Evolutionary conservation across 2,329 filamentous ascomycete genomes (phyloP).

Genomic region (Colletotrichum limetticola): DNA sequence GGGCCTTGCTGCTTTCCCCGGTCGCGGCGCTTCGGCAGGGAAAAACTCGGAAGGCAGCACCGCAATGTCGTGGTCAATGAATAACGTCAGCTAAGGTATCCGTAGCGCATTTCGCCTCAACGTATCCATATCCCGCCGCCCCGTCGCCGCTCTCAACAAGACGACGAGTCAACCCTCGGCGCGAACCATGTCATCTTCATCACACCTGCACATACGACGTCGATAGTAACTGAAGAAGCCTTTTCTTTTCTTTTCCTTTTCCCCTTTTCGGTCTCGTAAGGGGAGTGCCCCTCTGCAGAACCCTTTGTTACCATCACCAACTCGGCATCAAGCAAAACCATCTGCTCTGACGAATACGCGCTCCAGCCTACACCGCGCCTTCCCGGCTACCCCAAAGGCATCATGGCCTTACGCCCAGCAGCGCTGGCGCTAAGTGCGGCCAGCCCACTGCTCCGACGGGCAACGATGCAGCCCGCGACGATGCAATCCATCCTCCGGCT

Average conservation of each 20-base stretch:
- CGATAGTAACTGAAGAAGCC: conserved; percentile 13
- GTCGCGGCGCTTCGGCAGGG: conserved; percentile 30
- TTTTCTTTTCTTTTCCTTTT: background rate
- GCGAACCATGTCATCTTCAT: conserved; percentile 27
- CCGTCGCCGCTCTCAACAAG: conserved; percentile 29
- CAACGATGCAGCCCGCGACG: conserved; percentile 27
- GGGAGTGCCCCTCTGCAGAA: background rate
- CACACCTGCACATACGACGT: conserved; percentile 9
- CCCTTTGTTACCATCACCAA: background rate
- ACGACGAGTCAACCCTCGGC: conserved; percentile 12
- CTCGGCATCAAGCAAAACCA: background rate
- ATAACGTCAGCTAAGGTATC: conserved; percentile 30
- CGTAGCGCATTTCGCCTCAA: conserved; percentile 31
- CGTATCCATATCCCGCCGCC: conserved; percentile 29
- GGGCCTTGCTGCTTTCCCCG: background rate
- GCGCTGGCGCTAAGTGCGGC: conserved; percentile 33
- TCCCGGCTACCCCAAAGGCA: conserved; percentile 9
- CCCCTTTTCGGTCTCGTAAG: background rate
- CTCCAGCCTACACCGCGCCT: background rate
- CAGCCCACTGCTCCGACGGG: conserved; percentile 30
- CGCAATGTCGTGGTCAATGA: conserved; percentile 14
- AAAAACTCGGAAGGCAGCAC: conserved; percentile 35
- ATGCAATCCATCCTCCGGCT: conserved; percentile 34
- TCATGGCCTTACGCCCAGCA: conserved; percentile 35
- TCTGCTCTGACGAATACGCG: conserved; percentile 13